Evolutionary conservation across 176 grass and related monocot species (phyloP), one percentile per base, ranked within the genome.

Genomic region (Luzula sylvatica): DNA sequence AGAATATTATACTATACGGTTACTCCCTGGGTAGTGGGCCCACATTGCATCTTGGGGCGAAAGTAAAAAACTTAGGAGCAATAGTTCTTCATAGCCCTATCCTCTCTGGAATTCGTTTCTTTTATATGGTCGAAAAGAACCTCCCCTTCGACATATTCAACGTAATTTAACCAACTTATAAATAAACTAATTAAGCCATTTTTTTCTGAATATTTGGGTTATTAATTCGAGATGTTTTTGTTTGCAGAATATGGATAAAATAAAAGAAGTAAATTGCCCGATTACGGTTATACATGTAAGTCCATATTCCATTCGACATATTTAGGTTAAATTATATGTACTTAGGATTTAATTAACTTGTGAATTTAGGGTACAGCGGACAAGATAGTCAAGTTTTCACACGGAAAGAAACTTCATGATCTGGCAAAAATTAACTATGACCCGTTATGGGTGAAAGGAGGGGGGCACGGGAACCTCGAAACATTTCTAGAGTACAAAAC

Each of bases 121-220:
- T 96, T 7, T 96, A 90, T 69, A 83, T 80, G 44, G 85, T 96
- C 3, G 89, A 96, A 76, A 81, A 89, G 8, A 96, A 84, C 28
- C 71, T 96, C 71, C 88, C 84, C 76, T 96, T 96, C 55, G 92
- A 96, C 79, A 96, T 96, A 46, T 96, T 89, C 59, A 96, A 90
- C 76, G 92, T 82, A 86, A 35, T 75, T 63, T 22, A 5, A 7
- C 9, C 9, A 7, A 35, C 9, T 35, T 35, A 35, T 35, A 7
- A 7, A 7, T 35, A 7, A n/a, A n/a, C n/a, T n/a, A n/a, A 23
- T 25, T 43, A 73, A 56, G 1, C 54, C 11, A 21, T 7, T 23
- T 56, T n/a, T n/a, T n/a, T n/a, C n/a, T 35, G 30, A 9, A 35
- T 35, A 14, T 49, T 52, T 68, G 25, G 14, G 23, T 39, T 4